phyloP scores from a whole-genome alignment of 2,329 filamentous ascomycete genomes.

The Botrytis galanthina region DNA sequence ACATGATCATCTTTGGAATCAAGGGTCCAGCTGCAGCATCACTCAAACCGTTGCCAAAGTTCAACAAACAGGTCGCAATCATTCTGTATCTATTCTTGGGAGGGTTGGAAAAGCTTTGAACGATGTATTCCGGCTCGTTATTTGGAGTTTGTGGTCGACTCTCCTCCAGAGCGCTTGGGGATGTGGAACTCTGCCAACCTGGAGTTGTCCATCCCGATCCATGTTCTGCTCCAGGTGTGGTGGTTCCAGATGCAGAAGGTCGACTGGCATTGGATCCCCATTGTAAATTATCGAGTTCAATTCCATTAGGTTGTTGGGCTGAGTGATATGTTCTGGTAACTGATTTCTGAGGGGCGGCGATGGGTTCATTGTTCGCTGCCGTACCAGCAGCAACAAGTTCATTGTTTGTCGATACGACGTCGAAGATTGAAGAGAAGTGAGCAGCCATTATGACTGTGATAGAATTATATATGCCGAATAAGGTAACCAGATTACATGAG shows the following conservation, averaged over 20 bases:
- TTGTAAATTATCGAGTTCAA: conserved; percentile 34
- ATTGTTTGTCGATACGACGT: not conserved
- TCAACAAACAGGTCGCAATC: conserved; percentile 61
- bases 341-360: conserved; percentile 35
- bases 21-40: conserved; percentile 75
- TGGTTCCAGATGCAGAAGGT: conserved; percentile 24
- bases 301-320: conserved; percentile 29
- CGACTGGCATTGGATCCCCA: conserved; percentile 26
- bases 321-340: conserved; percentile 36
- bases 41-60: conserved; percentile 68
- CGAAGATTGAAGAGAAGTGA: not conserved
- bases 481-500: not conserved
- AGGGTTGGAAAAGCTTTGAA: conserved; percentile 58
- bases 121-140: conserved; percentile 42
- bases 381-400: conserved; percentile 29
- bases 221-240: conserved; percentile 23
- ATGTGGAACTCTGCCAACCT: conserved; percentile 30
- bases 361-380: conserved; percentile 9
- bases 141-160: conserved; percentile 52
- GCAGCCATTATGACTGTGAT: conserved; percentile 9
- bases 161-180: conserved; percentile 44
- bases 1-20: conserved; percentile 75
- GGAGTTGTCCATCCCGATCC: conserved; percentile 20
- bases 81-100: conserved; percentile 71
- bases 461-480: not conserved